Evolutionary conservation across 1,139 yeast genomes (phyloP).

Genomic region (Diutina sp.): DNA sequence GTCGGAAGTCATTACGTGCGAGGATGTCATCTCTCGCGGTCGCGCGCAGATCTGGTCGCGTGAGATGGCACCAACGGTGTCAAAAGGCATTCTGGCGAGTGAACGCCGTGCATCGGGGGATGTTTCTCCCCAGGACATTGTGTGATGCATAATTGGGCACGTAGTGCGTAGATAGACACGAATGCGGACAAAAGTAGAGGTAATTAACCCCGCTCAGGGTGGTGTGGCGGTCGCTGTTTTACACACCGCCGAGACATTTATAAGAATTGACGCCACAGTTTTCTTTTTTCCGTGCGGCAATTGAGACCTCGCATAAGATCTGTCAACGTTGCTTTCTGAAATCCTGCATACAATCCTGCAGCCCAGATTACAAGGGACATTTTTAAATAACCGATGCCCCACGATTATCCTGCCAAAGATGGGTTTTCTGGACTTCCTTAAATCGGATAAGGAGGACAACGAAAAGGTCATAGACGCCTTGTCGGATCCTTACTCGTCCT

Average conservation of each 20-base stretch:
- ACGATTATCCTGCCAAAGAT: slow-evolving; percentile 3
- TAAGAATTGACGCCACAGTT: not conserved
- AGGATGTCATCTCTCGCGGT: not conserved
- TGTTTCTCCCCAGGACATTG: not conserved
- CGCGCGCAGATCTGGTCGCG: not conserved
- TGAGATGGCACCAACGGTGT: not conserved
- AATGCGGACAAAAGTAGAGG: not conserved
- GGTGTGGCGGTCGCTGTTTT: not conserved
- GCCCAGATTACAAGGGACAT: not conserved
- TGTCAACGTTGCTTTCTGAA: not conserved
- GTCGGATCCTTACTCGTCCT: slow-evolving; percentile 5
- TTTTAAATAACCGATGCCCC: not conserved
- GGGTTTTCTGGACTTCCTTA: slow-evolving; percentile 8
- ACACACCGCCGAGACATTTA: not conserved
- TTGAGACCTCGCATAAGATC: not conserved
- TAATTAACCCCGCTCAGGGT: not conserved
- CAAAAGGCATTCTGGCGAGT: not conserved
- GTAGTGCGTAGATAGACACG: not conserved
- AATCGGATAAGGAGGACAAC: slow-evolving; percentile 6
- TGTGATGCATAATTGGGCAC: not conserved
- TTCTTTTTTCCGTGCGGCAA: not conserved
- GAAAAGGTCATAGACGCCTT: slow-evolving; percentile 8
- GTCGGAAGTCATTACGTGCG: not conserved
- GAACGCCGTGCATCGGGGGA: not conserved
- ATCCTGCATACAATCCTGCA: not conserved